These are phyloP conservation scores for Lumnitzera littorea DNA, from an alignment of 345 rosid species.

Conservation along the genomic window DNA sequence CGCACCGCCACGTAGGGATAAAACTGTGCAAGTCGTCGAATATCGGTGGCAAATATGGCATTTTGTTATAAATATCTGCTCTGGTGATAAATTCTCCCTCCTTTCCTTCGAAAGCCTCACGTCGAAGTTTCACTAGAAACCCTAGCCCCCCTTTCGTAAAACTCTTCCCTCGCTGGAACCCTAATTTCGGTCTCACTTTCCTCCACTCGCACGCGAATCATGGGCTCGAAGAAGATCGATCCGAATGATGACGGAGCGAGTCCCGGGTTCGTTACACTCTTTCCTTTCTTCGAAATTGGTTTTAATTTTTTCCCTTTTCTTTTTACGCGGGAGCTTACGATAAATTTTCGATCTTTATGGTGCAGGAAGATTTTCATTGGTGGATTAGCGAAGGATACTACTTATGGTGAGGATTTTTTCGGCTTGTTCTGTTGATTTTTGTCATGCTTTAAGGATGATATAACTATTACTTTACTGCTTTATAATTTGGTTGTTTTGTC, in stretches of 20 bases:
- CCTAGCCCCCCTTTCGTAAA: too few relatives aligned
- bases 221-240: conserved; percentile 57
- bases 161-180: too few relatives aligned
- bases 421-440: background rate
- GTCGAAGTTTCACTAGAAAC: too few relatives aligned
- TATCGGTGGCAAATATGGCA: too few relatives aligned
- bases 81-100: too few relatives aligned
- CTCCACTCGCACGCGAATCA: conserved; percentile 7
- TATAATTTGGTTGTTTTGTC: too few relatives aligned
- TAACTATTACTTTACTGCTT: background rate
- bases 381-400: conserved; percentile 75
- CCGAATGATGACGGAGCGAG: conserved; percentile 70
- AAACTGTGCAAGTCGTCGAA: too few relatives aligned
- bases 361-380: conserved; percentile 80
- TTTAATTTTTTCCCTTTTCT: background rate
- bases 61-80: too few relatives aligned
- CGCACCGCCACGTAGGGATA: too few relatives aligned
- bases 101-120: too few relatives aligned
- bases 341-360: background rate
- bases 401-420: conserved; percentile 31
- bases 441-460: background rate
- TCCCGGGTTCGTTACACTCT: conserved; percentile 48
- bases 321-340: background rate
- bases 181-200: background rate
- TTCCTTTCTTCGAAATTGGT: background rate